Base-by-base conservation (phyloP, 257 asterid species). In the Solanum arcanum region DNA sequence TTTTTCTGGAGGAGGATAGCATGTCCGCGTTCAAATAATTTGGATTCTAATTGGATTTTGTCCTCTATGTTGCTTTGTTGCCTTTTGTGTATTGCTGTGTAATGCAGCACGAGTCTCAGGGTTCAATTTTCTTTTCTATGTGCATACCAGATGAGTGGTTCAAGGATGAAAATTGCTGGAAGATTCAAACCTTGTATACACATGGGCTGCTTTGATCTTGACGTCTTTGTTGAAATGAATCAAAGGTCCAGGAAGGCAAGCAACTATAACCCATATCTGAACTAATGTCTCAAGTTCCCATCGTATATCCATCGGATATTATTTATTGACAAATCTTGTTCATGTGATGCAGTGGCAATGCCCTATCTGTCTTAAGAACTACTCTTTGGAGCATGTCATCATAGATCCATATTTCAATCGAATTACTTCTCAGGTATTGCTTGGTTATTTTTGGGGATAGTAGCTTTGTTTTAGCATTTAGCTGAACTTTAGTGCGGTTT, bases 131-230 rank as follows among this genome's bases (percentile, higher is more conserved):
- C 88, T 49, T 42, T 47, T 88, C n/a, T 87, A 85, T 73, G 72
- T 92, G 76, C 84, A 78, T 75, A 84, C 64, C 95, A 97, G 99
- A 95, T 95, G 97, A 97, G 99, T 86, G 98, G 99, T 88, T 90
- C 94, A 87, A 93, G 99, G 92, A 97, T 97, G 95, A 97, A 97
- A 93, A 90, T 97, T 82, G 98, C 99, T 89, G 99, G 98, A 86
- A 93, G 99, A 91, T 97, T 97, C 92, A 92, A 93, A 86, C 96
- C 95, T 42, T 97, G 99, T 91, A 91, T 88, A 68, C 99, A 97
- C 90, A 96, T 97, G 98, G 99, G 98, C 77, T 97, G 99, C 90
- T 97, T 96, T 90, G 99, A 97, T 93, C 98, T 97, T 83, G 97
- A 94, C 83, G 98, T 95, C 84, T 93, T 94, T 91, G 98, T 97